Evolutionary conservation across 352 stramenopile genomes (phyloP).

Genomic region (Pythium aquatile): DNA sequence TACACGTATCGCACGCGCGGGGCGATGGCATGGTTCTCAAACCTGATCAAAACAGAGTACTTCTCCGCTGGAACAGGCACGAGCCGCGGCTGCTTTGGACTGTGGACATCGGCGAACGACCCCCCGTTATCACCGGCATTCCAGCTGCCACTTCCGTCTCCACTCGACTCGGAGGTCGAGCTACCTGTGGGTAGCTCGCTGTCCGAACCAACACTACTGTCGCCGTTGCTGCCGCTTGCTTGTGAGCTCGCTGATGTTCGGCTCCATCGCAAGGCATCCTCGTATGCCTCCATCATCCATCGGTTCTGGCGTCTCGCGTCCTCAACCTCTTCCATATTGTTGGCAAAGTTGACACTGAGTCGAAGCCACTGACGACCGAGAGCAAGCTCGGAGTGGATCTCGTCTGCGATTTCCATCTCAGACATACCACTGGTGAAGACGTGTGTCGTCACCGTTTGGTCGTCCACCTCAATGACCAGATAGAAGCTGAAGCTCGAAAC

Average conservation of each 20-base stretch:
- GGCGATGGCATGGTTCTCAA: background rate
- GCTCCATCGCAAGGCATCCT: background rate
- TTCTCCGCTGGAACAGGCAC: background rate
- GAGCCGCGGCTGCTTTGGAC: background rate
- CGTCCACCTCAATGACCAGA: background rate
- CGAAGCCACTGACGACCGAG: background rate
- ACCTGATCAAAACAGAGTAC: slow-evolving; percentile 1
- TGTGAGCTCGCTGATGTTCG: background rate
- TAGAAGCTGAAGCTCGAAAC: background rate
- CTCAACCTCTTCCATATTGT: background rate
- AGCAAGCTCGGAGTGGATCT: background rate
- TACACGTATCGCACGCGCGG: background rate
- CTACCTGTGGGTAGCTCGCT: background rate
- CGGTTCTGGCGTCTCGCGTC: background rate
- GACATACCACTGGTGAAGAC: background rate
- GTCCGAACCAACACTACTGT: background rate
- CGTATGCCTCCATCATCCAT: background rate
- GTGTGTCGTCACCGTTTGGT: background rate
- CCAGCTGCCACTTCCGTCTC: background rate
- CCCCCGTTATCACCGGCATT: background rate
- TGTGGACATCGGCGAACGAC: background rate
- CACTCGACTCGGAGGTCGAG: background rate
- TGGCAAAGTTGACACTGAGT: background rate
- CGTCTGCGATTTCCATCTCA: background rate
- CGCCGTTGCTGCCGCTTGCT: background rate